Conservation (phyloP, 345 rosid genomes). For the Eucalyptus polyanthemos region DNA sequence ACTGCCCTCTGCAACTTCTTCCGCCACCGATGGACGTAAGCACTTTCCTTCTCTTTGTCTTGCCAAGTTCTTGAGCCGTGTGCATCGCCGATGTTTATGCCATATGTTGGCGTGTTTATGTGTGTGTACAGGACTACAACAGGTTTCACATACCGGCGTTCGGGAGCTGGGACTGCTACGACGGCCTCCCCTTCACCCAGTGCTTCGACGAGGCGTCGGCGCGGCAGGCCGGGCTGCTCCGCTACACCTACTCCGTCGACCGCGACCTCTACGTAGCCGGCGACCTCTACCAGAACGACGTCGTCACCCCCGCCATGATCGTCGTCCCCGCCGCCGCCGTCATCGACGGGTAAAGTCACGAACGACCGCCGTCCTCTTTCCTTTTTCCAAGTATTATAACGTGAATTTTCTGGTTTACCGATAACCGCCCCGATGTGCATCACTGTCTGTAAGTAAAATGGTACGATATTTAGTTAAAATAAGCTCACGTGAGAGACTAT, state of each 20-base stretch:
- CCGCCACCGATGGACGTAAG: neutral
- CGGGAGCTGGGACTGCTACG: constrained; percentile 99
- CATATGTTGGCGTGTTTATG: neutral
- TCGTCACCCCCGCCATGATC: constrained; percentile 81
- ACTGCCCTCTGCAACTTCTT: neutral
- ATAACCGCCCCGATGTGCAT: neutral
- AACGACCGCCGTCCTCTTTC: neutral
- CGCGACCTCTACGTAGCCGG: constrained; percentile 90
- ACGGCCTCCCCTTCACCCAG: constrained; percentile 72
- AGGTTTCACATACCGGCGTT: constrained; percentile 85
- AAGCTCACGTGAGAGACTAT: neutral
- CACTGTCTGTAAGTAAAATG: neutral
- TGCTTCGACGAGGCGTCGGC: constrained; percentile 88
- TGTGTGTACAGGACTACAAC: neutral
- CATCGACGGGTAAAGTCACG: neutral
- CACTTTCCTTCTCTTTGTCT: neutral
- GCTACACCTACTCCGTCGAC: constrained; percentile 59
- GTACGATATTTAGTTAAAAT: neutral
- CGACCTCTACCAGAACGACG: constrained; percentile 68
- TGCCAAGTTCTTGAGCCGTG: neutral
- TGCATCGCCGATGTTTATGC: neutral
- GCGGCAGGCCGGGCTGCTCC: constrained; percentile 51
- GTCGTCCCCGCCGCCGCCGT: constrained; percentile 70
- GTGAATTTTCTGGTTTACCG: neutral
- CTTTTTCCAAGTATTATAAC: neutral